Conservation (phyloP, 108 stramenopile genomes). For the Cyclotella kingstonii region DNA sequence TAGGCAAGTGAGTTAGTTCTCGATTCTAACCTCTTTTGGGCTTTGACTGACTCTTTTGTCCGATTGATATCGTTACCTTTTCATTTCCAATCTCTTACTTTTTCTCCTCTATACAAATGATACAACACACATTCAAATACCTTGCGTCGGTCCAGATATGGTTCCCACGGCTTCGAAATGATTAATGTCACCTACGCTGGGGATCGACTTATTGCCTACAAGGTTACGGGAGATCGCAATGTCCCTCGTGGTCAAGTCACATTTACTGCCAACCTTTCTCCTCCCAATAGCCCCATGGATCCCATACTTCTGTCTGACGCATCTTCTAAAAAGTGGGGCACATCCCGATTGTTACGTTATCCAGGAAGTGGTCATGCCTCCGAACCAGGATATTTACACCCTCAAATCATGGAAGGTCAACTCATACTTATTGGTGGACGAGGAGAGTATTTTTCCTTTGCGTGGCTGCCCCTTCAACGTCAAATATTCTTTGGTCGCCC, state of each 20-base stretch:
- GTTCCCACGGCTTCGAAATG: constrained; percentile 63
- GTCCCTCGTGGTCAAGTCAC: constrained; percentile 75
- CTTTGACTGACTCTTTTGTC: neutral
- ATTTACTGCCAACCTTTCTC: constrained; percentile 70
- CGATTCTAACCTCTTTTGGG: neutral
- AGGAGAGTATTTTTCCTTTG: constrained; percentile 77
- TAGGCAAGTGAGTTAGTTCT: constrained; percentile 71
- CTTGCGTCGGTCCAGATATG: constrained; percentile 65
- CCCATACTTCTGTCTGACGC: constrained; percentile 59
- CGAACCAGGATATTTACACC: constrained; percentile 57
- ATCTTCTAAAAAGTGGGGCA: constrained; percentile 76
- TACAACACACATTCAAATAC: neutral
- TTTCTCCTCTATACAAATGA: neutral
- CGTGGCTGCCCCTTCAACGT: constrained; percentile 77
- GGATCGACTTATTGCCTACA: constrained; percentile 72
- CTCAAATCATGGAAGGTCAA: constrained; percentile 79
- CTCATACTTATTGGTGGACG: constrained; percentile 73
- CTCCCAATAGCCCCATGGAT: constrained; percentile 18
- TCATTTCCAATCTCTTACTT: neutral
- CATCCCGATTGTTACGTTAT: constrained; percentile 43
- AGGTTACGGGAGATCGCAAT: constrained; percentile 79
- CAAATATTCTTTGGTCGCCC: constrained; percentile 85
- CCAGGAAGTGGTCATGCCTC: constrained; percentile 67
- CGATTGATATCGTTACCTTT: neutral
- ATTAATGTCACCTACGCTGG: constrained; percentile 74